These are phyloP conservation scores for Breynia disticha DNA, from an alignment of 441 rosid genomes.

Conservation along the genomic window DNA sequence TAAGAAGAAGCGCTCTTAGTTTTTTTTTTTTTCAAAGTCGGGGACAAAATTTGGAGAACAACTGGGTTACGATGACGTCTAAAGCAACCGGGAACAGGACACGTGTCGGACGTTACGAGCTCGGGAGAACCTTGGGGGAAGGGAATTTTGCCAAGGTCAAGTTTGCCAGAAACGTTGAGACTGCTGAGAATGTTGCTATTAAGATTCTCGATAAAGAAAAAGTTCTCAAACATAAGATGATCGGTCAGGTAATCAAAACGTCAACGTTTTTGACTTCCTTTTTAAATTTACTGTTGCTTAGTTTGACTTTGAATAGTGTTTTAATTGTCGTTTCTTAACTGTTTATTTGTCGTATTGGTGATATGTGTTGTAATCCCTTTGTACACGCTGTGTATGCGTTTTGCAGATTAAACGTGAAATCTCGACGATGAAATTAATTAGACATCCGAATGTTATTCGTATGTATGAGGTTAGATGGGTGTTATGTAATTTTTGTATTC, in stretches of 20 bases:
- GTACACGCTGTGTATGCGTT: slow-evolving; percentile 3
- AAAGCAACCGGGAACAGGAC: slow-evolving; percentile 45
- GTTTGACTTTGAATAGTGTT: not conserved
- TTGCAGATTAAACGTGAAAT: slow-evolving; percentile 94
- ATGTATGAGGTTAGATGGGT: slow-evolving; percentile 67
- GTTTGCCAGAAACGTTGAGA: slow-evolving; percentile 66
- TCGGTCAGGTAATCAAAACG: slow-evolving; percentile 51
- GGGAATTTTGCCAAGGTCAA: slow-evolving; percentile 97
- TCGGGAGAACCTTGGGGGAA: slow-evolving; percentile 88
- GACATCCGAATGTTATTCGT: slow-evolving; percentile 93
- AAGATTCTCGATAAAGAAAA: slow-evolving; percentile 91
- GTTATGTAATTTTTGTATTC: no score
- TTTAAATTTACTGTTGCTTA: not conserved
- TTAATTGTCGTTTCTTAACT: no score
- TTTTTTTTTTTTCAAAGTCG: not conserved
- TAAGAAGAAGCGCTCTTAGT: slow-evolving; percentile 82
- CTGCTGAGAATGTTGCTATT: slow-evolving; percentile 71
- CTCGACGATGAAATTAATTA: slow-evolving; percentile 83
- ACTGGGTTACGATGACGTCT: slow-evolving; percentile 30
- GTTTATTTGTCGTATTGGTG: no score
- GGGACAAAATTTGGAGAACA: not conserved
- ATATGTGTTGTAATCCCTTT: not conserved
- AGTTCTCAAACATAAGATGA: slow-evolving; percentile 79
- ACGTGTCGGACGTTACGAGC: slow-evolving; percentile 87
- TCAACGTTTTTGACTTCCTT: no score